Conservation (phyloP, 371 early-diverging fungal genomes). For the Mucor saturninus region DNA sequence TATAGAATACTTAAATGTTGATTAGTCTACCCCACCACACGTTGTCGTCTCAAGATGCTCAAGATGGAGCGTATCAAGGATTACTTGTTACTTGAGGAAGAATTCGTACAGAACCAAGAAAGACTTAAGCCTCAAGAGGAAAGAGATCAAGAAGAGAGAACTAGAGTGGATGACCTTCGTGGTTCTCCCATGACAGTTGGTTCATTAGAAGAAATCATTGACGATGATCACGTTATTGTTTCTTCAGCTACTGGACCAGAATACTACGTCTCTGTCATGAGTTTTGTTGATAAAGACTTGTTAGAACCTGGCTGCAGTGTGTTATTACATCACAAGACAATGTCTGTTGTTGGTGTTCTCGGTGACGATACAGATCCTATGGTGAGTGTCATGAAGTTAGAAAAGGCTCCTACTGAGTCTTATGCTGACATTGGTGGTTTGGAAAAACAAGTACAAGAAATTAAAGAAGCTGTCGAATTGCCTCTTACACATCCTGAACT, state of each 20-base stretch:
- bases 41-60: constrained; percentile 95
- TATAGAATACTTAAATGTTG: background rate
- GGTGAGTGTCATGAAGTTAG: constrained; percentile 99
- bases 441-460: constrained; percentile 99
- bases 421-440: constrained; percentile 99
- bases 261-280: constrained; percentile 98
- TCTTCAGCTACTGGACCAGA: constrained; percentile 96
- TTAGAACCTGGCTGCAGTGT: constrained; percentile 99
- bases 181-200: constrained; percentile 99
- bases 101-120: constrained; percentile 98
- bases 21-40: constrained; percentile 93
- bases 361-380: constrained; percentile 98
- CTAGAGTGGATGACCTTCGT: constrained; percentile 96
- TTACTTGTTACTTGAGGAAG: constrained; percentile 96
- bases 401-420: constrained; percentile 99
- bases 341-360: constrained; percentile 96
- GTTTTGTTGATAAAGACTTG: constrained; percentile 99
- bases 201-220: constrained; percentile 99
- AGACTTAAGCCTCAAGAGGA: constrained; percentile 95
- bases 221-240: constrained; percentile 99
- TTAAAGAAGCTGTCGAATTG: constrained; percentile 99
- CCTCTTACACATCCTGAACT: constrained; percentile 99
- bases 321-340: constrained; percentile 96
- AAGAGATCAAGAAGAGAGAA: constrained; percentile 92
- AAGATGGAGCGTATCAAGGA: constrained; percentile 98